A percentile compares a stretch with the other conserved stretches of the same genome.
These are phyloP conservation scores for Paecilomyces sp. DNA, from an alignment of 2,329 filamentous ascomycete genomes.

Conservation along the genomic window DNA sequence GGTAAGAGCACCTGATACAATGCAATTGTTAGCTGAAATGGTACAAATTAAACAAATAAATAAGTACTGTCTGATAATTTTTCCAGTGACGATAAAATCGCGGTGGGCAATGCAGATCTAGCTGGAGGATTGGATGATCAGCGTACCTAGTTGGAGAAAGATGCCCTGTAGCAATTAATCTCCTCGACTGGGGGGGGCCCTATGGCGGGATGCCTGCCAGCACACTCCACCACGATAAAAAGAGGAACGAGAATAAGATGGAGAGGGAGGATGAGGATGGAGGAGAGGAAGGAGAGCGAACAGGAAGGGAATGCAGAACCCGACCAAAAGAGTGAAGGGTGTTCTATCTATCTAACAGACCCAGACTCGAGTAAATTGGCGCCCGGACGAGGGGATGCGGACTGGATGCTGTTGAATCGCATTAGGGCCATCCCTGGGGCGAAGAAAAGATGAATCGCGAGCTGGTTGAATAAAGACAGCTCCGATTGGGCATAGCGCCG, in stretches of 20 bases:
- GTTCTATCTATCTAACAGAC: background rate
- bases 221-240: background rate
- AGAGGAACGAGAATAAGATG: background rate
- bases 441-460: slow-evolving; percentile 4
- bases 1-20: background rate
- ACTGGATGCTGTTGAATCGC: background rate
- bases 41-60: background rate
- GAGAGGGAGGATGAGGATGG: background rate
- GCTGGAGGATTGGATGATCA: background rate
- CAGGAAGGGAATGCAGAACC: background rate
- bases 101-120: background rate
- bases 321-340: background rate
- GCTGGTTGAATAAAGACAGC: slow-evolving; percentile 24
- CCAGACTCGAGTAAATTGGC: background rate
- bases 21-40: background rate
- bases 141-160: background rate
- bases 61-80: background rate
- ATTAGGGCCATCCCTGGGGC: background rate
- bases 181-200: background rate
- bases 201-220: background rate
- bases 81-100: background rate
- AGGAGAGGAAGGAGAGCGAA: background rate
- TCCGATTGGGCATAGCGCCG: slow-evolving; percentile 27
- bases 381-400: background rate
- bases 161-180: background rate